These are phyloP conservation scores for Pleurotus ostreatus DNA, from an alignment of 768 basidiomycete species.

Conservation along the genomic window DNA sequence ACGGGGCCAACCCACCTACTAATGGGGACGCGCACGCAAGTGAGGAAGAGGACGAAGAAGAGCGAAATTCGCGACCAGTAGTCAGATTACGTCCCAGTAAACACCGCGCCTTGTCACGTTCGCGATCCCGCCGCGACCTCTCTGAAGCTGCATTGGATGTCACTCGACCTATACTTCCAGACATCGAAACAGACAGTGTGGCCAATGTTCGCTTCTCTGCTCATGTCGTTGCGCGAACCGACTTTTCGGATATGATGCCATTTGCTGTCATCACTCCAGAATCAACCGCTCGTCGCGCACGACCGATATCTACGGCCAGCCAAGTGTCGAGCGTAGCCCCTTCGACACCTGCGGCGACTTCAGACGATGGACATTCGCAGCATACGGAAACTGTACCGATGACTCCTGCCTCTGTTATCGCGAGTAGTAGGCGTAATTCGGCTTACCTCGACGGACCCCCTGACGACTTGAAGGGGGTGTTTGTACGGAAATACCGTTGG, in stretches of 20 bases:
- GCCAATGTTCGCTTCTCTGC: slow-evolving; percentile 79
- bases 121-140: slow-evolving; percentile 70
- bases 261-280: slow-evolving; percentile 83
- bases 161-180: slow-evolving; percentile 53
- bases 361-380: slow-evolving; percentile 42
- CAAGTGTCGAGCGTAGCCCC: slow-evolving; percentile 25
- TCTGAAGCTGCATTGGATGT: slow-evolving; percentile 55
- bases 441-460: slow-evolving; percentile 53
- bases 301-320: slow-evolving; percentile 28
- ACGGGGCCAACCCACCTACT: slow-evolving; percentile 24
- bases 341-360: slow-evolving; percentile 27
- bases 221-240: slow-evolving; percentile 55
- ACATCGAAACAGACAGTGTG: slow-evolving; percentile 64
- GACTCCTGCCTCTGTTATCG: slow-evolving; percentile 31
- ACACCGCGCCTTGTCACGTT: slow-evolving; percentile 50
- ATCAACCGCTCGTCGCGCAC: slow-evolving; percentile 32
- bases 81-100: slow-evolving; percentile 66
- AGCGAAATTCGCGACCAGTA: slow-evolving; percentile 64
- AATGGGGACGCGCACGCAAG: slow-evolving; percentile 21
- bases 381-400: slow-evolving; percentile 20
- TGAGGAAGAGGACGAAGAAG: slow-evolving; percentile 40
- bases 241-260: slow-evolving; percentile 58
- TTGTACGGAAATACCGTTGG: slow-evolving; percentile 81
- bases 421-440: slow-evolving; percentile 26
- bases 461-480: slow-evolving; percentile 68